These are phyloP conservation scores for Zymoseptoria passerinii DNA, from an alignment of 2,329 filamentous ascomycete species.

Conservation along the genomic window DNA sequence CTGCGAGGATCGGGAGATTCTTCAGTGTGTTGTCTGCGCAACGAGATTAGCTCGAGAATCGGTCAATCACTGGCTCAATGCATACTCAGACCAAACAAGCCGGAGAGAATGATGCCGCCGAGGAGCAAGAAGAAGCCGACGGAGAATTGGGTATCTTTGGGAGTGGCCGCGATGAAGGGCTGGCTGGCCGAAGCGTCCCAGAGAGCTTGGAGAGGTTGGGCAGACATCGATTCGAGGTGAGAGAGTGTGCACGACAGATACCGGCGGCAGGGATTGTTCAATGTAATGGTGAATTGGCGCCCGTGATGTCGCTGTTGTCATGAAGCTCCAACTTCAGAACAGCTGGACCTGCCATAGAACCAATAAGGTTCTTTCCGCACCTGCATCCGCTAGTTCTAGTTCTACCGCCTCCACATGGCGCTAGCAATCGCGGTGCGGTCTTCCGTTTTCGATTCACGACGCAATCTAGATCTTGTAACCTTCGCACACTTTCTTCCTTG, in stretches of 20 bases:
- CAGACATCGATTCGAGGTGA: constrained; percentile 49
- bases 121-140: constrained; percentile 70
- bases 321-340: not conserved
- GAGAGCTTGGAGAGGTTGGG: constrained; percentile 69
- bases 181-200: constrained; percentile 88
- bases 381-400: too few species aligned
- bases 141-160: constrained; percentile 76
- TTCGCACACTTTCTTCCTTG: not conserved
- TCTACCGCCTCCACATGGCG: not conserved
- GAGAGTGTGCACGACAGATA: not conserved
- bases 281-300: not conserved
- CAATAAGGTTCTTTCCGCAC: not conserved
- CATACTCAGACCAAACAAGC: constrained; percentile 79
- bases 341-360: too few species aligned
- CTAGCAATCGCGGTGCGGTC: not conserved
- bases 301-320: not conserved
- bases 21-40: constrained; percentile 66
- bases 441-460: not conserved
- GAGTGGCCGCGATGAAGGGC: constrained; percentile 71
- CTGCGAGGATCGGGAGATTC: constrained; percentile 67
- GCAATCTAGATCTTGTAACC: not conserved
- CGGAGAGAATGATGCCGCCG: constrained; percentile 60
- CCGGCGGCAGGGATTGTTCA: not conserved
- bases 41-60: constrained; percentile 13
- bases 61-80: constrained; percentile 5